Percentiles rank a stretch among this genome's conserved stretches.
These are phyloP conservation scores for Kwoniella heveanensis DNA, from an alignment of 768 basidiomycete genomes.

Conservation along the genomic window DNA sequence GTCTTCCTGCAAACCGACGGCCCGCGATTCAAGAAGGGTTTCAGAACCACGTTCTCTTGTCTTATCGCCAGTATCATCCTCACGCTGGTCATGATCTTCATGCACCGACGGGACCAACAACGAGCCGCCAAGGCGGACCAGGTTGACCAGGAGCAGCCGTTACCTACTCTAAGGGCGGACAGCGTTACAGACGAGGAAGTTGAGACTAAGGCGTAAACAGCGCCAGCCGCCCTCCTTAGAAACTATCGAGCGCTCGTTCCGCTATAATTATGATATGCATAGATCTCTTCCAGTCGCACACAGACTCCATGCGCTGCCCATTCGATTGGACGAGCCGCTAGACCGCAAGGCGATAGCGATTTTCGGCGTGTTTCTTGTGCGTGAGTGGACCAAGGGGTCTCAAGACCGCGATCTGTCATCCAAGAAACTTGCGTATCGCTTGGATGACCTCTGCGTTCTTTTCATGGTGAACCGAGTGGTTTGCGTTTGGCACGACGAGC, in stretches of 20 bases:
- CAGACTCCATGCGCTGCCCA: too few species aligned
- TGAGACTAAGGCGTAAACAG: neutral
- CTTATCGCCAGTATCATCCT: slow-evolving; percentile 10
- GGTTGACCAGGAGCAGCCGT: neutral
- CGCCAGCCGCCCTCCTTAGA: too few species aligned
- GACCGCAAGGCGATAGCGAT: too few species aligned
- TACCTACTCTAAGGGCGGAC: neutral
- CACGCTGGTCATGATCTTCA: slow-evolving; percentile 10
- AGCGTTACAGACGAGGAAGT: neutral
- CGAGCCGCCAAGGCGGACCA: neutral
- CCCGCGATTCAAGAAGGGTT: slow-evolving; percentile 28
- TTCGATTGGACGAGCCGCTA: too few species aligned
- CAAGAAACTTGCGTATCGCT: slow-evolving; percentile 17
- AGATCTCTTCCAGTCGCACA: too few species aligned
- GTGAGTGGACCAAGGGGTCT: too few species aligned
- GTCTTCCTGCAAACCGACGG: slow-evolving; percentile 32
- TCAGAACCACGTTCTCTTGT: slow-evolving; percentile 16
- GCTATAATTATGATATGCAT: too few species aligned
- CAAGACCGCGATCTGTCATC: too few species aligned
- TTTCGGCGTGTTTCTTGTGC: too few species aligned
- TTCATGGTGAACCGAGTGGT: slow-evolving; percentile 36
- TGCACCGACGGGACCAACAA: slow-evolving; percentile 4
- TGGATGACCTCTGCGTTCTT: slow-evolving; percentile 30
- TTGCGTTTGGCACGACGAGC: slow-evolving; percentile 26
- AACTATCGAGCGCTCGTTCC: too few species aligned